These are phyloP conservation scores for cucumber (Cucumis sativus) DNA, from an alignment of 306 rosid genomes.

Conservation along the genomic window Cucumber_9930_V3 NC_026658.2:13676001-13676500, in stretches of 20 bases:
- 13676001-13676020: background rate
- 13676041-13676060: background rate
- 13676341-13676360: background rate
- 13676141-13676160: background rate
- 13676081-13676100: background rate
- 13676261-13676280: background rate
- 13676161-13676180: background rate
- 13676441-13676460: background rate
- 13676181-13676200: background rate
- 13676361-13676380: background rate
- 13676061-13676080: background rate
- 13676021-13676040: background rate
- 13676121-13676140: background rate
- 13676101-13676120: background rate
- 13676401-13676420: background rate
- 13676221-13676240: background rate
- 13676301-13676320: background rate
- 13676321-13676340: background rate
- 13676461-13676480: background rate
- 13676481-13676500: background rate
- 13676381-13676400: background rate
- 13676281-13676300: background rate
- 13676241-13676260: background rate
- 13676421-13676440: background rate
- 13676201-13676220: background rate